Conservation (phyloP, 2,329 filamentous ascomycete species). For the Macroventuria anomochaeta region DNA sequence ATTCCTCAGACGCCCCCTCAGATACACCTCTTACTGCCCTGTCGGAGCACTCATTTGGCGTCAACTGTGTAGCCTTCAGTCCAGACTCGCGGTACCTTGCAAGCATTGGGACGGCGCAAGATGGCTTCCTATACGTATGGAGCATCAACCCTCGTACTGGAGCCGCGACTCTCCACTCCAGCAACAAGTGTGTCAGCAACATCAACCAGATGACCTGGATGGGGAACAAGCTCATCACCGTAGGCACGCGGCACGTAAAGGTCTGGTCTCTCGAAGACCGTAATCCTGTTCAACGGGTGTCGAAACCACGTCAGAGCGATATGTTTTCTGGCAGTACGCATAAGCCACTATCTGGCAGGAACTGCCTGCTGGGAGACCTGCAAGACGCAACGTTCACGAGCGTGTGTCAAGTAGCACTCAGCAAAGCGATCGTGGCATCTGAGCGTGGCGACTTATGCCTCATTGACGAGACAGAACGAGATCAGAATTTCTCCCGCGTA, state of each 20-base stretch:
- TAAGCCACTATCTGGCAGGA: slow-evolving; percentile 82
- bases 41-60: slow-evolving; percentile 88
- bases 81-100: slow-evolving; percentile 85
- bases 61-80: slow-evolving; percentile 88
- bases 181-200: slow-evolving; percentile 89
- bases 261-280: slow-evolving; percentile 84
- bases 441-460: slow-evolving; percentile 90
- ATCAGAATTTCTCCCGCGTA: slow-evolving; percentile 72
- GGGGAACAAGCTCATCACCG: slow-evolving; percentile 80
- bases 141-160: slow-evolving; percentile 82
- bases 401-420: slow-evolving; percentile 72
- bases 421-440: slow-evolving; percentile 81
- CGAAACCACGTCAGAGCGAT: slow-evolving; percentile 45
- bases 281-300: slow-evolving; percentile 58
- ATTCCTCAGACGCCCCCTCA: slow-evolving; percentile 74
- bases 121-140: slow-evolving; percentile 95
- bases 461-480: slow-evolving; percentile 76
- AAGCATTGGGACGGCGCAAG: slow-evolving; percentile 85
- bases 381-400: slow-evolving; percentile 86
- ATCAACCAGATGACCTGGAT: slow-evolving; percentile 91
- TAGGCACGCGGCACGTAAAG: slow-evolving; percentile 91
- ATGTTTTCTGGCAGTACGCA: slow-evolving; percentile 47
- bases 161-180: slow-evolving; percentile 77
- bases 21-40: slow-evolving; percentile 85
- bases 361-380: slow-evolving; percentile 81